Conservation (phyloP, 2,329 filamentous ascomycete species). For the Metarhizium sp. region DNA sequence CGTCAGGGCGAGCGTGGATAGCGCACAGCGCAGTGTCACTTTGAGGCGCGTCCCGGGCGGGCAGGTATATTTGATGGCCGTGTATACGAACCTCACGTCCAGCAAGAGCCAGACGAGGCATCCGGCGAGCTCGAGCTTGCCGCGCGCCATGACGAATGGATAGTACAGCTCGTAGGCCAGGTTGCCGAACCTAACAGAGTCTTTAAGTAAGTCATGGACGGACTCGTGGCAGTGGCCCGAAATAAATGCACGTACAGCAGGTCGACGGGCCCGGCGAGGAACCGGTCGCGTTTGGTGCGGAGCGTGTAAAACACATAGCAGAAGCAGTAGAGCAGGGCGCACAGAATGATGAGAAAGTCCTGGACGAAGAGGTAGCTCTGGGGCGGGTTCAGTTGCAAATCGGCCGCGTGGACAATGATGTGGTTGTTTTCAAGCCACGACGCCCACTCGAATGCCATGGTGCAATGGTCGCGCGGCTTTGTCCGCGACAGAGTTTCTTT, state of each 20-base stretch:
- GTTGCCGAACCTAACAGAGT: conserved; percentile 4
- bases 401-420: not conserved
- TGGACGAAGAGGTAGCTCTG: conserved; percentile 6
- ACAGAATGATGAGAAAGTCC: conserved; percentile 4
- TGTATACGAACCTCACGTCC: conserved; percentile 3
- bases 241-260: not conserved
- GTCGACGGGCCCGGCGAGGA: conserved; percentile 3
- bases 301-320: conserved; percentile 4
- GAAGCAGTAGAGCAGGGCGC: conserved; percentile 3
- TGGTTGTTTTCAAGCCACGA: not conserved
- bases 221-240: not conserved
- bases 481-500: too few relatives aligned
- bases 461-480: not conserved
- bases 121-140: not conserved
- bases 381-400: conserved; percentile 1
- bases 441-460: not conserved
- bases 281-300: conserved; percentile 4
- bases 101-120: conserved; percentile 5
- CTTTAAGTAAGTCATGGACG: not conserved
- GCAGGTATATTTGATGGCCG: conserved; percentile 1
- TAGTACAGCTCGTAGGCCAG: conserved; percentile 4
- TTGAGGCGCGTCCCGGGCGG: not conserved
- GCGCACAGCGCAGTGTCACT: not conserved
- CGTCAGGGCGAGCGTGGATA: not conserved
- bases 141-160: conserved; percentile 1